Evolutionary conservation across 805 yeast genomes (phyloP).

Genomic region (Ogataea neopini): DNA sequence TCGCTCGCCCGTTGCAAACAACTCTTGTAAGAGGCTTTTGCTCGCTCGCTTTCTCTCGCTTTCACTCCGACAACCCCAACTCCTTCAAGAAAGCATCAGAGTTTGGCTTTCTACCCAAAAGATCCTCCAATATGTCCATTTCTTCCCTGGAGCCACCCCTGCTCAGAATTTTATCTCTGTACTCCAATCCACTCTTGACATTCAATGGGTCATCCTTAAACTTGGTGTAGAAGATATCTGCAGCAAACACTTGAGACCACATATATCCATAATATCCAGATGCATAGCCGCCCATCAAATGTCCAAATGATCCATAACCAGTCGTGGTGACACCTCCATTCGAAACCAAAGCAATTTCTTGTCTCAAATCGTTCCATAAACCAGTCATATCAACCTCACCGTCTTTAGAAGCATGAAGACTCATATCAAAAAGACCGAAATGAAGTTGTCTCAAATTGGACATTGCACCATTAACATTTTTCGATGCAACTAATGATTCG

Average conservation of each 20-base stretch:
- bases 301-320: slow-evolving; percentile 79
- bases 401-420: slow-evolving; percentile 52
- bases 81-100: slow-evolving; percentile 72
- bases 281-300: slow-evolving; percentile 81
- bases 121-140: slow-evolving; percentile 59
- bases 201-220: slow-evolving; percentile 71
- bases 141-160: slow-evolving; percentile 78
- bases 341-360: slow-evolving; percentile 58
- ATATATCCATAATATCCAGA: slow-evolving; percentile 85
- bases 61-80: slow-evolving; percentile 43
- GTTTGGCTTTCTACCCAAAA: slow-evolving; percentile 76
- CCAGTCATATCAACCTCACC: slow-evolving; percentile 52
- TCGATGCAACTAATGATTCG: slow-evolving; percentile 58
- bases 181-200: slow-evolving; percentile 57
- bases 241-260: slow-evolving; percentile 84
- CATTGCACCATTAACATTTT: slow-evolving; percentile 76
- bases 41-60: too few species aligned
- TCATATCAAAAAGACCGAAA: slow-evolving; percentile 78
- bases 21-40: too few species aligned
- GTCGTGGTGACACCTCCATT: slow-evolving; percentile 56
- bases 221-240: slow-evolving; percentile 74
- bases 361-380: slow-evolving; percentile 67
- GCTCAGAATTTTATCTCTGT: slow-evolving; percentile 67
- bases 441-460: slow-evolving; percentile 73
- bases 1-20: too few species aligned